Base-by-base conservation (phyloP, 352 stramenopile species). In the Phytophthora pinifolia region DNA sequence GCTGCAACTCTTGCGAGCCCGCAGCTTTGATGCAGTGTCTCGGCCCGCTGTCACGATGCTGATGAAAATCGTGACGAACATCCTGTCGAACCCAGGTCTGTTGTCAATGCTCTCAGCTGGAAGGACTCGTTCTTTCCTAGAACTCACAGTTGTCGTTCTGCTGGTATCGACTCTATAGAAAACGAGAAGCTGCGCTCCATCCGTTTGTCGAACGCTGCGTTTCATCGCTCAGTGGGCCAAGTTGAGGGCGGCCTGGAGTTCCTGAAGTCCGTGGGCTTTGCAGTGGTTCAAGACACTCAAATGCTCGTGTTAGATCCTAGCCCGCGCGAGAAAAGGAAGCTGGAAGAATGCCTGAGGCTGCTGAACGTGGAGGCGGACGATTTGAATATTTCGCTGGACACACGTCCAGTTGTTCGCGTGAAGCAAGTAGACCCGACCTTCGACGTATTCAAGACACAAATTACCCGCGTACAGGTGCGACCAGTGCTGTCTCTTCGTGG, bases 11-110 rank as follows among this genome's bases (percentile, higher is more conserved):
- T 67, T 96, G 9, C 79, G 83, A 30, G 70, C 89, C 58, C 83
- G 62, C 52, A 84, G 63, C 54, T 96, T 93, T 55, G 86, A 96
- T 58, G 65, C 78, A 8, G 78, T 86, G 1, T 89, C 83, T 10
- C 69, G 66, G 10, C 59, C 46, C 2, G 68, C 83, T n/a, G 59
- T 94, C 25, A 65, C 60, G 31, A 94, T 82, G 15, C 54, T 96
- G 30, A 85, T 94, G 77, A 94, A 91, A 65, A 92, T 96, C 48
- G 61, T 94, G 41, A 79, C 81, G 9, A 96, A 94, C 48, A 67
- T 96, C 18, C 59, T 96, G 17, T 94, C 84, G 8, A 66, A 89
- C 44, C 79, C 75, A 73, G 83, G 86, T 94, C 69, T 43, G 15
- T 15, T 22, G 27, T 41, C 15, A 22, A 13, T 43, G 4, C 33